Evolutionary conservation across 352 stramenopile genomes (phyloP), one percentile per base, ranked within the genome.

Genomic region (Globisporangium yorkense): DNA sequence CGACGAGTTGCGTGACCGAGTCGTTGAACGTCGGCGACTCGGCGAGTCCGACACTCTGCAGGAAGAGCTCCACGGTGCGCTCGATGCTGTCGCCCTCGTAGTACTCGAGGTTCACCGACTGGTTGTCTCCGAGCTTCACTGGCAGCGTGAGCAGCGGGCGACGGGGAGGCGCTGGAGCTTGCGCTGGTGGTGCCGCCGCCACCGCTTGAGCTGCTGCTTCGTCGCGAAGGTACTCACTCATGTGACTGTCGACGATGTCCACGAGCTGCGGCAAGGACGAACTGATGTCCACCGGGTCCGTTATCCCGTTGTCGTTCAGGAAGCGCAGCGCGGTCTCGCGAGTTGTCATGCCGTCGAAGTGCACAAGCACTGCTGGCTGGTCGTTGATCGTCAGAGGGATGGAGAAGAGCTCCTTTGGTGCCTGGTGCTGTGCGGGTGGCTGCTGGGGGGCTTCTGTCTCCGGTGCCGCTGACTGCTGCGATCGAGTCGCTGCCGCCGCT

Each of bases 31-130:
- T 56, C 8, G 72, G 60, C n/a, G 79, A 60, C 24, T 56, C 49
- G 13, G 66, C 63, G 54, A 93, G 44, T 2, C 81, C 76, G 24
- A 89, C 65, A 31, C 44, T 54, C 6, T 67, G 53, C 16, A 93
- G 68, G 57, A 93, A 93, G 6, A 76, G 51, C 54, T 91, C 72
- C 3, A 84, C 80, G 0, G 83, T 89, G 35, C 70, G 65, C 57
- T 90, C 74, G 35, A 89, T 39, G 57, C 72, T 84, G 44, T 93
- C 83, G 33, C 83, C 79, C 63, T 85, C 77, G 63, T 76, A 93
- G 67, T 91, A 91, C 40, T 83, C 62, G 54, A 88, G 67, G 18
- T 63, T 69, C 16, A 65, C 75, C 21, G 71, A 60, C 13, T 69
- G 69, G 48, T 84, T 70, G 24, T 84, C 70, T 8, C 75, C 79